Base-by-base conservation (phyloP, 352 stramenopile species). In the Phytopythium chamaehyphon region DNA sequence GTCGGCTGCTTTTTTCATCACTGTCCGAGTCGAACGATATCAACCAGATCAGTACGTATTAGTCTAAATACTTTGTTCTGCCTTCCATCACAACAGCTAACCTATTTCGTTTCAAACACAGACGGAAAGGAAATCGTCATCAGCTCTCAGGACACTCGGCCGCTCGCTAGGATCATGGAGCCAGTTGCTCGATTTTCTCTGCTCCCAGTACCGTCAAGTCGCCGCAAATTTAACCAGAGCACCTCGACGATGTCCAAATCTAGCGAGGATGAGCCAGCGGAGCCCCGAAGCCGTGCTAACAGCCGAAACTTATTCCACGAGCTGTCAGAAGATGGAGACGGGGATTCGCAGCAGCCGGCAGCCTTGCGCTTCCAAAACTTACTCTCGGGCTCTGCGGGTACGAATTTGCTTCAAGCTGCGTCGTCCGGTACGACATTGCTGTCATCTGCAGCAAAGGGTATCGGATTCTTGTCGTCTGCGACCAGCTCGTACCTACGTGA, bases 1-100 rank as follows among this genome's bases (percentile, higher is more conserved):
- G 83, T 39, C 80, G 85, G 8, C 46, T 95, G 26, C 68, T 95
- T n/a, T 93, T 93, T 51, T 93, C 83, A 33, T 91, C 81, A 40
- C 53, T 95, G 8, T 91, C 80, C 0, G 78, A 90, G 52, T 82
- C 79, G 11, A 90, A 87, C 51, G 76, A 90, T 51, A 90, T 89
- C 55, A 88, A 78, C 72, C 82, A 88, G 62, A 90, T 91, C 50
- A 87, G 81, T 93, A 79, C 55, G 75, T 82, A 2, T 26, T 43
- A 39, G 4, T 10, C 28, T 9, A 9, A 33, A 10, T 10, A 33
- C 28, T 59, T 26, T 48, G 19, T 42, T 51, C 16, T 35, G 2
- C 19, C 28, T 11, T 33, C 28, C 28, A 33, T n/a, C n/a, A 14
- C 31, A 8, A 38, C 16, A 19, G 15, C 48, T 79, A 55, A 62